A percentile compares a stretch with the other conserved stretches of the same genome.
These are phyloP conservation scores for Mikania micrantha DNA, from an alignment of 129 eudicot species.

Conservation along the genomic window DNA sequence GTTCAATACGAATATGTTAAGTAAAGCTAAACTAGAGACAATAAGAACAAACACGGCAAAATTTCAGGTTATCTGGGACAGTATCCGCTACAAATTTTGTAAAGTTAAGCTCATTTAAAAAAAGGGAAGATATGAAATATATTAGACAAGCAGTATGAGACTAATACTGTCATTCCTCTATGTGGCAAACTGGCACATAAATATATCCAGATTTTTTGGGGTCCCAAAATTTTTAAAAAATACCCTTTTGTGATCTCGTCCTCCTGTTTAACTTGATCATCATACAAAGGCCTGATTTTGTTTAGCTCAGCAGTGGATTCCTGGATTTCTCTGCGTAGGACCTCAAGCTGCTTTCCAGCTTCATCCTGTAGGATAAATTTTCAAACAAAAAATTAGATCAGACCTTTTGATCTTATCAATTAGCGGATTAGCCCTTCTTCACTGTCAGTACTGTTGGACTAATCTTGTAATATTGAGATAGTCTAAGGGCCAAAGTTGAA, in stretches of 20 bases:
- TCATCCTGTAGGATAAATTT: conserved; percentile 52
- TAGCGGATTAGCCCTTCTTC: no score
- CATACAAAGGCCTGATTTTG: conserved; percentile 55
- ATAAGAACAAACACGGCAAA: background rate
- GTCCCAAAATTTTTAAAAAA: conserved; percentile 1
- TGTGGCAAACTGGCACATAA: background rate
- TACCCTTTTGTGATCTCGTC: conserved; percentile 78
- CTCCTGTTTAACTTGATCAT: conserved; percentile 62
- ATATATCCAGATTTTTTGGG: conserved; percentile 7
- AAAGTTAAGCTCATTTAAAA: background rate
- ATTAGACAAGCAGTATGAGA: background rate
- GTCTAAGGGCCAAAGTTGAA: no score
- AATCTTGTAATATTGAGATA: no score
- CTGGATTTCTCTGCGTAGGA: conserved; percentile 68
- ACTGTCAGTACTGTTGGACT: no score
- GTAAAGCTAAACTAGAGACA: background rate
- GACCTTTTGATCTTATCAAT: no score
- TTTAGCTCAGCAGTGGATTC: conserved; percentile 60
- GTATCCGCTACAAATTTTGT: background rate
- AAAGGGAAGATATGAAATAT: background rate
- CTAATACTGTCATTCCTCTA: background rate
- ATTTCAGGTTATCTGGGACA: background rate
- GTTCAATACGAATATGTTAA: background rate
- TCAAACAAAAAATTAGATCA: conserved; percentile 1
- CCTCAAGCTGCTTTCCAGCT: conserved; percentile 73